Evolutionary conservation across 169 alveolate genomes (phyloP), one percentile per base, ranked within the genome.

Genomic region (Cryptosporidium sp.): DNA sequence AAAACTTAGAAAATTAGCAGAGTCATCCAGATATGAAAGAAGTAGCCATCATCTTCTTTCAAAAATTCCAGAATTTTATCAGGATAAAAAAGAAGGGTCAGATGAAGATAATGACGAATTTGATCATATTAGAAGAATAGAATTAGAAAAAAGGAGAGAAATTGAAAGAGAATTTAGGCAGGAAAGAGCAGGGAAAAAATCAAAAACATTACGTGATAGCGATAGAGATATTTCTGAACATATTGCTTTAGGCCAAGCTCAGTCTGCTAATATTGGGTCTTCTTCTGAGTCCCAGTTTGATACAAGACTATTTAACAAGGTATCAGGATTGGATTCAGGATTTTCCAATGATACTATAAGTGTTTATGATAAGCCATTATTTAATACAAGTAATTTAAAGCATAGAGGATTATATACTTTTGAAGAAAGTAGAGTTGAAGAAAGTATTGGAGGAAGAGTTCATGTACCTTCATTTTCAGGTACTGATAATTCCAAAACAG

Each of bases 161-260:
- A 84, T 95, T 18, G 97, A 95, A 70, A 91, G 97, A 5, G 96
- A 94, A 39, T 85, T 94, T 85, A 93, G 97, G 39, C 69, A 92
- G 84, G 97, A 95, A 87, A 92, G 91, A 61, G 95, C 95, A 37
- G 95, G 95, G 52, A 96, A 95, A 92, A 96, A 96, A 72, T 92
- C 95, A 29, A 96, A 94, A 71, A 93, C 95, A 14, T 92, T 94
- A 16, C 89, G 98, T 16, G 97, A 96, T 69, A 93, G 93, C 26
- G 97, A 96, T 44, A 94, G 99, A 73, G 99, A 97, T 80, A 95
- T 97, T 42, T 92, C 97, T 68, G 99, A 97, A 84, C 95, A 96
- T 72, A 95, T 96, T 33, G 99, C 98, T 23, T 94, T 97, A 26
- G 99, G 99, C 5, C 96, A 95, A 93, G 97, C 97, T n/a, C 87